phyloP scores from a whole-genome alignment of 306 rosid species.

The Carpinus fangiana region DNA sequence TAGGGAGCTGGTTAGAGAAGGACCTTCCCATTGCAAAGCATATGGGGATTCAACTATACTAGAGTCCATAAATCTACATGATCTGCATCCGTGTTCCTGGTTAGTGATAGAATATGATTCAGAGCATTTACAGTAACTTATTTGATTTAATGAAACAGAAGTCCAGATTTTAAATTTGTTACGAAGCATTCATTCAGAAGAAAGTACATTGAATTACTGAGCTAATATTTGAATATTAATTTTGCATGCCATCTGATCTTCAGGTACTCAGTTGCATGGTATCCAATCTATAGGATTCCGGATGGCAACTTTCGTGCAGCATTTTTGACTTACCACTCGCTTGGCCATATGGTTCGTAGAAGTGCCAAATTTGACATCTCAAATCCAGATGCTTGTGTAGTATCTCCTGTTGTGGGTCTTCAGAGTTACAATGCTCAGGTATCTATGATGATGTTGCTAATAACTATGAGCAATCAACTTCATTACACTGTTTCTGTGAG shows the following conservation, averaged over 20 bases:
- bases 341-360: slow-evolving; percentile 65
- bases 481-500: slow-evolving; percentile 2
- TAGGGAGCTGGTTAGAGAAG: slow-evolving; percentile 53
- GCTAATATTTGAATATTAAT: slow-evolving; percentile 26
- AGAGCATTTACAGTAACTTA: slow-evolving; percentile 15
- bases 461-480: slow-evolving; percentile 9
- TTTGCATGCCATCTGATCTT: slow-evolving; percentile 32
- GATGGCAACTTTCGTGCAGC: slow-evolving; percentile 77
- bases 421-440: slow-evolving; percentile 88
- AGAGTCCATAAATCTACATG: slow-evolving; percentile 52
- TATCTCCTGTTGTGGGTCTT: slow-evolving; percentile 82
- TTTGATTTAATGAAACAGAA: slow-evolving; percentile 13
- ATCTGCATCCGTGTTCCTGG: slow-evolving; percentile 85
- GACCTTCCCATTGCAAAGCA: slow-evolving; percentile 36
- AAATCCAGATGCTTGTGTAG: slow-evolving; percentile 41
- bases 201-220: slow-evolving; percentile 10
- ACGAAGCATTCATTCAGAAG: slow-evolving; percentile 13
- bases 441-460: slow-evolving; percentile 19
- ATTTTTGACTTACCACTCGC: slow-evolving; percentile 85
- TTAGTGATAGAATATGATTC: slow-evolving; percentile 26
- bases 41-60: slow-evolving; percentile 70
- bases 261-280: slow-evolving; percentile 97
- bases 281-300: slow-evolving; percentile 92
- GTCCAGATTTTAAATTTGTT: slow-evolving; percentile 2
- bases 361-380: slow-evolving; percentile 34